Evolutionary conservation across 257 asterid species (phyloP), one percentile per base, ranked within the genome.

Genomic region (Scutellaria galericulata): DNA sequence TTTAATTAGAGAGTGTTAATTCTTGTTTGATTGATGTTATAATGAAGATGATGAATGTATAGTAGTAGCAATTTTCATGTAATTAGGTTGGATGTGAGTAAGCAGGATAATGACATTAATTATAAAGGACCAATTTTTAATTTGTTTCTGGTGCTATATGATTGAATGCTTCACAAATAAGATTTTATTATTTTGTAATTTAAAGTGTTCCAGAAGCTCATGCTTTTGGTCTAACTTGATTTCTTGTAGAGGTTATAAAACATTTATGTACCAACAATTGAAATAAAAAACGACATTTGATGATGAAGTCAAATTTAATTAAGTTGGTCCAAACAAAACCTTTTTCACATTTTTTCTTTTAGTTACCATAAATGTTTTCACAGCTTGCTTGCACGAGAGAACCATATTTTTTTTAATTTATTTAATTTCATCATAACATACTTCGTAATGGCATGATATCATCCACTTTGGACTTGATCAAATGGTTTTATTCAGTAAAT

Each of bases 91-190:
- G 61, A 65, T 22, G 22, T 42, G 67, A 50, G 70, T 42, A 9
- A 47, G 46, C 52, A 74, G 64, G 53, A 39, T 22, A 14, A 13
- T 48, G 48, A 64, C 76, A 59, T 71, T 57, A 80, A 63, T 31
- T 81, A 75, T 54, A 73, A 18, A 54, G n/a, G 14, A 40, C 59
- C 67, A 66, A 40, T 74, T 65, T 78, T 65, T 64, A 69, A 85
- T 53, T 73, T 76, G 8, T 52, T 52, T 52, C 27, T 82, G 77
- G 73, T 71, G 75, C 75, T 56, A 63, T 18, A 18, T 18, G 18
- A 3, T 7, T 54, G 47, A 74, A 78, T 45, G 35, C 76, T 60
- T 73, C 20, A 41, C 27, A 55, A 61, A 35, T 67, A 78, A 69
- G 82, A 51, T 51, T 48, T 44, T 37, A 20, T 40, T 63, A 71